Conservation (phyloP, 1,284 basidiomycete species). For the Vanrija pseudolonga region DNA sequence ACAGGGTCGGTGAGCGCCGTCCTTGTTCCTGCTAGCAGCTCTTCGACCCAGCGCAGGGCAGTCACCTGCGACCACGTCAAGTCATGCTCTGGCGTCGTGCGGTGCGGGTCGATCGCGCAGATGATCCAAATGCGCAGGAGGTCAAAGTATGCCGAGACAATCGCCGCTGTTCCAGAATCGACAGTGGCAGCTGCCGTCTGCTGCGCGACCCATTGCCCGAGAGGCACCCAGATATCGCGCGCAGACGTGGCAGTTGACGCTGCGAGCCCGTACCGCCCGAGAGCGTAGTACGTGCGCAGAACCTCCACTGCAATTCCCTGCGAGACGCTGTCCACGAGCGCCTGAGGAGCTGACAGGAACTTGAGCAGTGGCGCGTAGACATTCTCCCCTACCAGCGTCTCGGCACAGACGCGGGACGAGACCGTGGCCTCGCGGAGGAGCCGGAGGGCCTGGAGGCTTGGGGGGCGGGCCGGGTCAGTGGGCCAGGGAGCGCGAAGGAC, state of each 20-base stretch:
- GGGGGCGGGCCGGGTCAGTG: conserved; percentile 52
- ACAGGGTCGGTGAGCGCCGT: conserved; percentile 17
- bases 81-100: conserved; percentile 78
- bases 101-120: conserved; percentile 83
- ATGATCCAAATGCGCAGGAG: conserved; percentile 69
- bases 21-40: conserved; percentile 50
- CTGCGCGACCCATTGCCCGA: conserved; percentile 27
- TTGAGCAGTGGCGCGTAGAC: conserved; percentile 66
- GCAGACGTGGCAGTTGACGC: conserved; percentile 45
- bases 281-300: conserved; percentile 61
- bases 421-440: conserved; percentile 61
- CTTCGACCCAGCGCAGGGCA: conserved; percentile 69
- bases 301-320: conserved; percentile 58
- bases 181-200: background rate
- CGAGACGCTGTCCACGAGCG: conserved; percentile 50
- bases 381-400: conserved; percentile 53
- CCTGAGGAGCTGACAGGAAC: conserved; percentile 57
- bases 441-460: conserved; percentile 53
- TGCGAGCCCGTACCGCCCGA: conserved; percentile 75
- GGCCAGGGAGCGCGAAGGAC: conserved; percentile 39
- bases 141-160: conserved; percentile 54
- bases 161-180: background rate
- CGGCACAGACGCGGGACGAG: conserved; percentile 66
- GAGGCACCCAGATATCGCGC: conserved; percentile 35
- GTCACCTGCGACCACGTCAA: conserved; percentile 82